These are phyloP conservation scores for Amborella trichopoda DNA, from an alignment of 164 flowering plant genomes.

Conservation along the genomic window DNA sequence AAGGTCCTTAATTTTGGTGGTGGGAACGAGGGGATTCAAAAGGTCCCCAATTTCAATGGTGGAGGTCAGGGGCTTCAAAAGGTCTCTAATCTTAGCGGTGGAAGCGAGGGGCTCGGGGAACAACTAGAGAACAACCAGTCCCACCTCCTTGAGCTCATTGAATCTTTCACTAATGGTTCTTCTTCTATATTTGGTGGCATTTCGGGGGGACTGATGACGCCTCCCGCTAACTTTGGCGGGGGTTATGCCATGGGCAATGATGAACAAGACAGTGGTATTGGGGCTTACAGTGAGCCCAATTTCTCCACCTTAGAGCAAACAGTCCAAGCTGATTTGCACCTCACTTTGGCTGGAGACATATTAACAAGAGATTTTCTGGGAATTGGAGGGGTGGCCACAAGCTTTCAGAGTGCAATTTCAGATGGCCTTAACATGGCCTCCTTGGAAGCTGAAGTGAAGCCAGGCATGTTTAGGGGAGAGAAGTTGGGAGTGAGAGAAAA, in stretches of 20 bases:
- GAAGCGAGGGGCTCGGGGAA: constrained; percentile 17
- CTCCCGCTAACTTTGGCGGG: constrained; percentile 12
- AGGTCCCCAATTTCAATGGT: too few species aligned
- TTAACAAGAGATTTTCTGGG: constrained; percentile 73
- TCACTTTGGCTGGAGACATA: constrained; percentile 26
- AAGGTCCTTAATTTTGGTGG: too few species aligned
- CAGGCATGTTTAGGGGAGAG: too few species aligned
- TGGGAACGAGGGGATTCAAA: too few species aligned
- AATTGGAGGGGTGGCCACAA: constrained; percentile 56
- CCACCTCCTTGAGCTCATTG: constrained; percentile 50
- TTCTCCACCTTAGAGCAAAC: constrained; percentile 11
- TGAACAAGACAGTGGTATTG: constrained; percentile 16
- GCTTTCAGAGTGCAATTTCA: constrained; percentile 21
- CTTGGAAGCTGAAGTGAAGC: constrained; percentile 30
- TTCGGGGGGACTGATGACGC: constrained; percentile 5
- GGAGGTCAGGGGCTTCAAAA: constrained; percentile 11
- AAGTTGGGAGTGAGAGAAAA: too few species aligned
- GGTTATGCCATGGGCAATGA: constrained; percentile 5
- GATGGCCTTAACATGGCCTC: constrained; percentile 23
- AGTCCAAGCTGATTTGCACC: constrained; percentile 26
- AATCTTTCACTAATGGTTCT: constrained; percentile 32
- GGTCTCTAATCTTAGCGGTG: constrained; percentile 14
- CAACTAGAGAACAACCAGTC: constrained; percentile 26
- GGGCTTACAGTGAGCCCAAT: constrained; percentile 15
- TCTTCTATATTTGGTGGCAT: constrained; percentile 20